A percentile compares a stretch with the other conserved stretches of the same genome.
phyloP scores from a whole-genome alignment of 768 basidiomycete genomes.

The Collybia sp. region DNA sequence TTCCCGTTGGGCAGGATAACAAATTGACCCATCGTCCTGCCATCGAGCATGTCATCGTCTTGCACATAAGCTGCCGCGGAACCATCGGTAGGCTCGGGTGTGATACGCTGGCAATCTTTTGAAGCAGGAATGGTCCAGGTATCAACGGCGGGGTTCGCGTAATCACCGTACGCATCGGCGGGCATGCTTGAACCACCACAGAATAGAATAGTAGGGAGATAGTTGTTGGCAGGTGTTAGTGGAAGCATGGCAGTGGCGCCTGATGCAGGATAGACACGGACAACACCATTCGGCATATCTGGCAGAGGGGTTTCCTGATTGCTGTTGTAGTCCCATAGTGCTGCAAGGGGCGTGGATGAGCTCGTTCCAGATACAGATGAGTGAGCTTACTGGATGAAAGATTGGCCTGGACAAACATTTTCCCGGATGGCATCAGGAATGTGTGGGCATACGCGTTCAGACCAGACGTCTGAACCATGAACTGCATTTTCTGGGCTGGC shows the following conservation, averaged over 20 bases:
- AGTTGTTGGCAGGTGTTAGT: conserved; percentile 85
- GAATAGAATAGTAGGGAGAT: conserved; percentile 79
- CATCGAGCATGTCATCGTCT: conserved; percentile 73
- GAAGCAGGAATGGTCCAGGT: conserved; percentile 73
- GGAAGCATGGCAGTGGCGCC: conserved; percentile 89
- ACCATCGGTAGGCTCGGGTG: conserved; percentile 76
- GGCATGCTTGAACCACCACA: conserved; percentile 88
- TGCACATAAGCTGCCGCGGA: conserved; percentile 53
- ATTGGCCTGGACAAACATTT: conserved; percentile 82
- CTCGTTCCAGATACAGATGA: background rate
- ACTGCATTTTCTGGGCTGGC: conserved; percentile 52
- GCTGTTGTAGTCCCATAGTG: conserved; percentile 45
- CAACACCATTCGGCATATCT: conserved; percentile 67
- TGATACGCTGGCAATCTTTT: conserved; percentile 77
- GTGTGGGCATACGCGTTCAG: conserved; percentile 75
- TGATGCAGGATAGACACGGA: conserved; percentile 86
- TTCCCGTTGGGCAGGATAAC: conserved; percentile 77
- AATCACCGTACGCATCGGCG: conserved; percentile 71
- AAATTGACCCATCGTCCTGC: conserved; percentile 91
- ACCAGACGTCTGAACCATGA: conserved; percentile 70
- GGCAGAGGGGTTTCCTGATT: conserved; percentile 66
- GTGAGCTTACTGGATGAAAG: conserved; percentile 59
- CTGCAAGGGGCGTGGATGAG: conserved; percentile 15
- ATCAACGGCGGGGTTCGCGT: conserved; percentile 68
- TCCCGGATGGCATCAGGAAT: conserved; percentile 72